A percentile compares a stretch with the other conserved stretches of the same genome.
These are phyloP conservation scores for Candida maris DNA, from an alignment of 805 yeast species.

Conservation along the genomic window DNA sequence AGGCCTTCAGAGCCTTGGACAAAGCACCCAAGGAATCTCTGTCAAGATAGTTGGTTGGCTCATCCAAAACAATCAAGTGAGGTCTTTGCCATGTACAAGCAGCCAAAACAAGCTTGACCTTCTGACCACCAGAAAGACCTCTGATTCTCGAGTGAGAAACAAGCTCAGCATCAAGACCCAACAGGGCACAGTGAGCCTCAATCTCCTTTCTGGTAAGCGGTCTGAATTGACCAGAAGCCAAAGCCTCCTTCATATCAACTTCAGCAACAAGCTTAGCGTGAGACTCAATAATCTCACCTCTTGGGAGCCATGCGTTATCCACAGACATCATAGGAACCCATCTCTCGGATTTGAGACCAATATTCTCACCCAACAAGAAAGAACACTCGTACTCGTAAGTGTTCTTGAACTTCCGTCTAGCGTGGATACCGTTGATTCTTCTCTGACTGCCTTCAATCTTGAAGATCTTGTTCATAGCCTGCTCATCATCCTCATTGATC, in stretches of 20 bases:
- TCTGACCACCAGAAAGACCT: conserved; percentile 99
- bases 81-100: conserved; percentile 99
- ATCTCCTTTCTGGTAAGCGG: conserved; percentile 99
- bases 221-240: conserved; percentile 99
- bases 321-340: conserved; percentile 99
- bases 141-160: conserved; percentile 99
- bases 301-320: conserved; percentile 99
- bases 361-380: conserved; percentile 95
- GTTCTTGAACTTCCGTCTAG: conserved; percentile 99
- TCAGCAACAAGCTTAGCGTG: conserved; percentile 99
- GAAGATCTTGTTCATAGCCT: conserved; percentile 99
- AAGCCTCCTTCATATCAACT: conserved; percentile 99
- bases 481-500: conserved; percentile 94
- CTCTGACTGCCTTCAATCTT: conserved; percentile 98
- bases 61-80: conserved; percentile 98
- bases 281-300: conserved; percentile 96
- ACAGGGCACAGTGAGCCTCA: conserved; percentile 97
- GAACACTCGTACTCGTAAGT: conserved; percentile 99
- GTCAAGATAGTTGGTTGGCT: conserved; percentile 99
- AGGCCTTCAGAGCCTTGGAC: conserved; percentile 96
- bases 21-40: conserved; percentile 99
- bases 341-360: conserved; percentile 98
- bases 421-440: conserved; percentile 89
- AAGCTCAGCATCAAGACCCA: conserved; percentile 98
- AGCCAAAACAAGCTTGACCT: conserved; percentile 98